Conservation (phyloP, 345 rosid genomes). For the Aquilaria malaccensis region DNA sequence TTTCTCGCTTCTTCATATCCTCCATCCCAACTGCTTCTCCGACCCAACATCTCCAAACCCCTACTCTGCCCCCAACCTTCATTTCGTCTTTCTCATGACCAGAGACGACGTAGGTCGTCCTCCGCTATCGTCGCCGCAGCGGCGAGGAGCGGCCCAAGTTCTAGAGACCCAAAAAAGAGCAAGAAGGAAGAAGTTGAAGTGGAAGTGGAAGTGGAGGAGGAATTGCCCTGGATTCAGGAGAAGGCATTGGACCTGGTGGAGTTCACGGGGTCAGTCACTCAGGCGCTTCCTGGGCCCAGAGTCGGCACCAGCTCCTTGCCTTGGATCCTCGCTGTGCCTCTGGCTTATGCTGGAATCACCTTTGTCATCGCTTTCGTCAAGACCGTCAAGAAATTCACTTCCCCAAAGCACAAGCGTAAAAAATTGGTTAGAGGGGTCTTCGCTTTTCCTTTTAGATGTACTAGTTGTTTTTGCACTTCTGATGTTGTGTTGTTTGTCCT, state of each 20-base stretch:
- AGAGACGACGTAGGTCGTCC: constrained; percentile 6
- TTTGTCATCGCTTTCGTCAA: constrained; percentile 76
- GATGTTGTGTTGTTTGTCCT: background rate
- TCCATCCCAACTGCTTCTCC: constrained; percentile 21
- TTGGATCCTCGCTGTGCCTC: constrained; percentile 86
- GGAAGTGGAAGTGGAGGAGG: constrained; percentile 78
- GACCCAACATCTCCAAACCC: constrained; percentile 17
- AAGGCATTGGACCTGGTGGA: constrained; percentile 87
- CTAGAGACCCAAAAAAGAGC: constrained; percentile 1
- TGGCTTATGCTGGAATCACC: constrained; percentile 66
- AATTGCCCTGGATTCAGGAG: constrained; percentile 89
- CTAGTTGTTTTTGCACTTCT: background rate
- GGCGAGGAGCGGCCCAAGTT: constrained; percentile 22
- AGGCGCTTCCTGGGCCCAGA: constrained; percentile 93
- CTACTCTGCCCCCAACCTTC: constrained; percentile 16
- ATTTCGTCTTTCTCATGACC: constrained; percentile 5
- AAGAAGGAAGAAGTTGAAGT: constrained; percentile 25
- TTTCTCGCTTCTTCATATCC: constrained; percentile 18
- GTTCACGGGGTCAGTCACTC: constrained; percentile 86
- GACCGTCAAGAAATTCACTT: constrained; percentile 62
- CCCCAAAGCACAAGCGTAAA: constrained; percentile 66
- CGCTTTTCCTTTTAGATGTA: background rate
- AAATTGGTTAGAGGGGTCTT: constrained; percentile 42
- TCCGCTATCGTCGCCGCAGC: constrained; percentile 21
- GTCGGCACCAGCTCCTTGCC: constrained; percentile 87